Conservation (phyloP, 2,329 filamentous ascomycete genomes). For the Talaromyces sp. region DNA sequence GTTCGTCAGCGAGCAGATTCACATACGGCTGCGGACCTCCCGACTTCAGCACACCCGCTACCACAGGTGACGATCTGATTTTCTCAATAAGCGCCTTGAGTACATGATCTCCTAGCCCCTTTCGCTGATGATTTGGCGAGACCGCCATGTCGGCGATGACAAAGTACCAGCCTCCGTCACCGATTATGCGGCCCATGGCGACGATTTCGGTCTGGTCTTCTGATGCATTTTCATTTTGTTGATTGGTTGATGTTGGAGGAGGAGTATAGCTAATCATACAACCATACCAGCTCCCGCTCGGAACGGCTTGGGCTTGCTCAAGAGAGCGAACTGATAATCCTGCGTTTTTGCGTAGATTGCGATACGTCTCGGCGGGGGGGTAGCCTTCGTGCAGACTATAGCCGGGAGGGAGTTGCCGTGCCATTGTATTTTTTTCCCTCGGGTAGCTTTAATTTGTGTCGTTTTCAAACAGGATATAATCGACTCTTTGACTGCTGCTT, state of each 20-base stretch:
- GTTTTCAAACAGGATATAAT: not conserved
- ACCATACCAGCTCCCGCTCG: constrained; percentile 45
- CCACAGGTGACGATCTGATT: constrained; percentile 41
- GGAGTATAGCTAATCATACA: constrained; percentile 36
- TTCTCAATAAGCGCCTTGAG: constrained; percentile 43
- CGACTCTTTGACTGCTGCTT: not conserved
- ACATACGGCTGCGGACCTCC: constrained; percentile 40
- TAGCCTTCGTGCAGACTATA: constrained; percentile 38
- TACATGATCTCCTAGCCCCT: constrained; percentile 47
- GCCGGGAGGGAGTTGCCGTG: constrained; percentile 28
- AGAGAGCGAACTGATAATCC: constrained; percentile 39
- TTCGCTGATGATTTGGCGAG: constrained; percentile 49
- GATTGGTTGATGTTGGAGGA: not conserved
- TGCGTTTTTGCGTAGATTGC: constrained; percentile 36
- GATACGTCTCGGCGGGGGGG: constrained; percentile 37
- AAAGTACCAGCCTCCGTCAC: constrained; percentile 54
- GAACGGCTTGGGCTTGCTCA: constrained; percentile 36
- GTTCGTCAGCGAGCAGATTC: constrained; percentile 46
- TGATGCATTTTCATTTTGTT: not conserved
- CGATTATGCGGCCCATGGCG: constrained; percentile 52
- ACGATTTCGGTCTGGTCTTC: constrained; percentile 26
- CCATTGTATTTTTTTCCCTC: not conserved
- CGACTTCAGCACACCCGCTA: constrained; percentile 18
- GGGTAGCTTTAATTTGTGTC: not conserved
- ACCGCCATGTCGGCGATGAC: constrained; percentile 52